These are phyloP conservation scores for Scutellaria galericulata DNA, from an alignment of 257 asterid species.

Conservation along the genomic window DNA sequence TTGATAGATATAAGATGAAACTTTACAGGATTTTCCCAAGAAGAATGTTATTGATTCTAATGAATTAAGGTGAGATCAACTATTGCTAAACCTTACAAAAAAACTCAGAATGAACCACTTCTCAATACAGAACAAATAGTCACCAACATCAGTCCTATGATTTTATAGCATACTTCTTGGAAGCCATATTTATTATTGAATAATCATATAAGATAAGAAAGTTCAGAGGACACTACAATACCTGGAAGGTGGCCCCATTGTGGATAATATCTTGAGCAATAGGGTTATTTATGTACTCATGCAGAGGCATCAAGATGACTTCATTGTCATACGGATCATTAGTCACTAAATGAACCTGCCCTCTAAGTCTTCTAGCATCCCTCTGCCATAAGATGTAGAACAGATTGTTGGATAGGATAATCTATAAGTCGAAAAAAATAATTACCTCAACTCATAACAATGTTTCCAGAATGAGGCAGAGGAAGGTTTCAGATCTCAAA, in stretches of 20 bases:
- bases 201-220: conserved; percentile 13
- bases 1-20: background rate
- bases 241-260: conserved; percentile 99
- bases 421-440: background rate
- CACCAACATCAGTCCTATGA: conserved; percentile 16
- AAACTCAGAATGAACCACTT: background rate
- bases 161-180: conserved; percentile 23
- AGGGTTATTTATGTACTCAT: conserved; percentile 75
- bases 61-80: background rate
- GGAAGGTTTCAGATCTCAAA: conserved; percentile 5
- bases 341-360: conserved; percentile 44
- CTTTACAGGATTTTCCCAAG: background rate
- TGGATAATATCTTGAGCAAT: conserved; percentile 80
- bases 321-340: conserved; percentile 72
- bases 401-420: conserved; percentile 18
- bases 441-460: conserved; percentile 6
- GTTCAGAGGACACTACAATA: conserved; percentile 36
- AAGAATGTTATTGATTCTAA: background rate
- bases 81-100: background rate
- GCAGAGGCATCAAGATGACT: conserved; percentile 84
- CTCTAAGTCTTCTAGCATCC: conserved; percentile 68
- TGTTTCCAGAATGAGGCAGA: background rate
- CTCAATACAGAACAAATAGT: conserved; percentile 2
- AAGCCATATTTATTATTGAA: conserved; percentile 13
- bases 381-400: conserved; percentile 60